A percentile compares a stretch with the other conserved stretches of the same genome.
Evolutionary conservation across 371 early-diverging fungal species (phyloP).

Genomic region (Rhizopus arrhizus): DNA sequence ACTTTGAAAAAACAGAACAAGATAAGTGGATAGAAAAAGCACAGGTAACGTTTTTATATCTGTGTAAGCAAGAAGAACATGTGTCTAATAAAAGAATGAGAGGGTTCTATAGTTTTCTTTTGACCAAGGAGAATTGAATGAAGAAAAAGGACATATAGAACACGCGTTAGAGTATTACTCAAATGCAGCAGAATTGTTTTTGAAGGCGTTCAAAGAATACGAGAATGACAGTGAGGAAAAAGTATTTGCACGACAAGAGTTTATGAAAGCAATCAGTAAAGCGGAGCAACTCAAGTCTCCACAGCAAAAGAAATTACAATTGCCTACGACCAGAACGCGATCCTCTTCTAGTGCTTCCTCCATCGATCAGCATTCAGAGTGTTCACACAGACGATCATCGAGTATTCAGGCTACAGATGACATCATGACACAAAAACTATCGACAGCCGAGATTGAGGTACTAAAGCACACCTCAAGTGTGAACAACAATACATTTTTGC

Average conservation of each 20-base stretch:
- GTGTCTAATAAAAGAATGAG: background rate
- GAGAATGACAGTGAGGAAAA: constrained; percentile 17
- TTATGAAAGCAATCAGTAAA: constrained; percentile 38
- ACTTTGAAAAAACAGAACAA: constrained; percentile 22
- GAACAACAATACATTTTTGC: constrained; percentile 71
- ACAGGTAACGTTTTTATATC: constrained; percentile 29
- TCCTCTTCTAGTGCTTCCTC: constrained; percentile 24
- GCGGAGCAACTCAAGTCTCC: constrained; percentile 41
- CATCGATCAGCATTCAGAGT: constrained; percentile 3
- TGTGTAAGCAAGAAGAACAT: background rate
- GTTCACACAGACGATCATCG: constrained; percentile 22
- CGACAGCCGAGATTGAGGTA: constrained; percentile 61
- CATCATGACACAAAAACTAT: constrained; percentile 34
- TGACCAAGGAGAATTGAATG: constrained; percentile 50
- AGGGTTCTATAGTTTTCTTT: constrained; percentile 28
- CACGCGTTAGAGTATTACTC: constrained; percentile 50
- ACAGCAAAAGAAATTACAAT: constrained; percentile 11
- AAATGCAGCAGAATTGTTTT: constrained; percentile 48
- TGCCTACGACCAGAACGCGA: constrained; percentile 11
- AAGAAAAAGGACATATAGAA: constrained; percentile 39
- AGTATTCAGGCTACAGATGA: constrained; percentile 17
- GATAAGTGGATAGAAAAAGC: constrained; percentile 40
- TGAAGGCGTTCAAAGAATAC: constrained; percentile 42
- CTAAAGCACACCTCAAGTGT: constrained; percentile 69
- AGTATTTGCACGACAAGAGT: constrained; percentile 25